Evolutionary conservation across 2,329 filamentous ascomycete genomes (phyloP).

Genomic region (Arthrobotrys pseudoclavata): DNA sequence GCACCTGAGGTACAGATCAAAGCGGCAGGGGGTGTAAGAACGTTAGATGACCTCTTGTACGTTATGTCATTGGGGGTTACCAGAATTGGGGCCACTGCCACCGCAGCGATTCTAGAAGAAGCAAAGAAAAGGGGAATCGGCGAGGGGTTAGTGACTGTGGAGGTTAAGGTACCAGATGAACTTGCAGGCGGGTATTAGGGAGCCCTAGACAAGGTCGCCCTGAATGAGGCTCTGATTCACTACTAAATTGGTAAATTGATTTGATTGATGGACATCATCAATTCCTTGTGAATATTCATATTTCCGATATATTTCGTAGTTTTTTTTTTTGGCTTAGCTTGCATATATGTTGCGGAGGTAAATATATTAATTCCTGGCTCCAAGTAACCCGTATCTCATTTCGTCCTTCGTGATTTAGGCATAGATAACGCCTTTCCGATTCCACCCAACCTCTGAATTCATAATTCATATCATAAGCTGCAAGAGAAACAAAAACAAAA

Average conservation of each 20-base stretch:
- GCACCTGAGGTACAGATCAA: conserved; percentile 71
- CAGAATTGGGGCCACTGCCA: conserved; percentile 73
- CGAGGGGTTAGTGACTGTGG: conserved; percentile 64
- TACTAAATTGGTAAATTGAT: background rate
- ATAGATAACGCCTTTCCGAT: background rate
- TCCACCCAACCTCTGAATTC: background rate
- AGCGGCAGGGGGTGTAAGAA: conserved; percentile 73
- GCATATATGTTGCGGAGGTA: background rate
- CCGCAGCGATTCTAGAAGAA: conserved; percentile 71
- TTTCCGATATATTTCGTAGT: conserved; percentile 10
- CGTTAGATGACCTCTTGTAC: conserved; percentile 72
- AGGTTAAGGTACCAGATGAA: conserved; percentile 59
- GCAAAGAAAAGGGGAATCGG: conserved; percentile 70
- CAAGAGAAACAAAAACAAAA: background rate
- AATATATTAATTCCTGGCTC: conserved; percentile 1
- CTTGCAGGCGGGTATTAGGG: conserved; percentile 33
- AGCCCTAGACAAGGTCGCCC: background rate
- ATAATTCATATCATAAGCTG: conserved; percentile 7
- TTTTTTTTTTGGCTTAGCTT: background rate
- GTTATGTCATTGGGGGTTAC: conserved; percentile 72
- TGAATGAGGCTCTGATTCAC: background rate
- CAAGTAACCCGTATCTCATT: conserved; percentile 1
- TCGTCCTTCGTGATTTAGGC: background rate
- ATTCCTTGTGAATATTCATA: conserved; percentile 1
- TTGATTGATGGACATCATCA: background rate